Evolutionary conservation across 2,329 filamentous ascomycete genomes (phyloP), one percentile per base, ranked within the genome.

Genomic region (Pseudogymnoascus sp.): DNA sequence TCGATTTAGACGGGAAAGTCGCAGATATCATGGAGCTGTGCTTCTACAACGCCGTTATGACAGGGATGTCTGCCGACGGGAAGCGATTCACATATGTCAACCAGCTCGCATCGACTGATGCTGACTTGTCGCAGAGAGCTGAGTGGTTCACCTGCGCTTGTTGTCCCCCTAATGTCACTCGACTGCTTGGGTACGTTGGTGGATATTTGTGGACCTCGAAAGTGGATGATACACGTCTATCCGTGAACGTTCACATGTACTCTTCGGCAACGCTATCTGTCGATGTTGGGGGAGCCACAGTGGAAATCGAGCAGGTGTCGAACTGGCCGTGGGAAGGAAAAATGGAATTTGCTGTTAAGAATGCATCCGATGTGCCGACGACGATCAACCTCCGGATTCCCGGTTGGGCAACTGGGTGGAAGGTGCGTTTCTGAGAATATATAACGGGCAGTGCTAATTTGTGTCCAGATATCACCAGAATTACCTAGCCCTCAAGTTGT

Each of bases 81-180:
- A 81, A 76, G 33, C 76, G 75, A 1, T 87, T 87, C 70, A 85
- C 82, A 0, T 87, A 87, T 65, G 80, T 81, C 61, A 87, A 87
- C 66, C 84, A 86, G 64, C 75, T 87, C 0, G 81, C 80, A 0
- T 84, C 81, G 35, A 82, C 79, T 7, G 78, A 81, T 6, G 70
- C 70, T 1, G 76, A 84, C 63, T 75, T 76, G 16, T 84, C 79
- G 19, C 74, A 76, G 63, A 76, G 84, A 13, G 75, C 79, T 33
- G 78, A 81, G 21, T 87, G 84, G 84, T 86, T 86, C 62, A 80
- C 79, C 60, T 80, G 79, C 38, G 82, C 82, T 5, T 86, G 83
- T 66, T 86, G 84, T 68, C 84, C 84, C 2, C 84, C 84, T 0
- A 86, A 86, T 66, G 74, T 87, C 0, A 78, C 80, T 21, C 75